Base-by-base conservation (phyloP, 2,329 filamentous ascomycete genomes). In the Cercospora sesami region DNA sequence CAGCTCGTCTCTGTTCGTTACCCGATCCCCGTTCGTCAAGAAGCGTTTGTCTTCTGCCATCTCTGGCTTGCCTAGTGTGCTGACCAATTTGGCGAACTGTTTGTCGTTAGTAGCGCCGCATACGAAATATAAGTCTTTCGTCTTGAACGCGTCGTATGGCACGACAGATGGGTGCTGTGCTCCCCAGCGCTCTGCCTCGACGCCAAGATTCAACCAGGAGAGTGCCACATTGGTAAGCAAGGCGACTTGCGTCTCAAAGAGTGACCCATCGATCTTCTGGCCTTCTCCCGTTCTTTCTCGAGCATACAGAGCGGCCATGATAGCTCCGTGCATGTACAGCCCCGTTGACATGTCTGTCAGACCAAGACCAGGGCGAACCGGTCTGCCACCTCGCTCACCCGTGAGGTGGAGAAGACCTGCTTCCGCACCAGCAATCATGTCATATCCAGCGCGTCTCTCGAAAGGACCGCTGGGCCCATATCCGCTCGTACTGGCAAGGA, bases 121-220 rank as follows among this genome's bases (percentile, higher is more conserved):
- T 8, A 72, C 69, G 31, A 72, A 67, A 58, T 72, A 70, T 36
- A 72, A 42, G 53, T 75, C 72, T 48, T 78, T 79, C 8, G 78
- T 80, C 67, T 77, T 73, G 74, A 79, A 84, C 0, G 80, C 81
- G 65, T 83, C 78, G 63, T 84, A 85, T 1, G 82, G 83, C 10
- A 82, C 82, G 33, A 84, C 81, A 39, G 78, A 82, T 0, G 83
- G 82, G 75, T 85, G 83, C 23, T 77, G 80, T 5, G 81, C 82
- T 4, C 83, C 82, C 76, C 79, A 83, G 9, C 82, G 78, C 63
- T 81, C 72, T 0, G 79, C 80, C 68, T 83, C 79, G 4, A 80
- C 75, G 0, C 78, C 79, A 33, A 80, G 71, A 63, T 81, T 82
- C 57, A 82, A 62, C 79, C 78, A 80, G 8, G 75, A 78, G 59